Percentiles rank a stretch among this genome's conserved stretches.
Conservation (phyloP, 257 asterid species). For the Przewalskia tangutica region DNA sequence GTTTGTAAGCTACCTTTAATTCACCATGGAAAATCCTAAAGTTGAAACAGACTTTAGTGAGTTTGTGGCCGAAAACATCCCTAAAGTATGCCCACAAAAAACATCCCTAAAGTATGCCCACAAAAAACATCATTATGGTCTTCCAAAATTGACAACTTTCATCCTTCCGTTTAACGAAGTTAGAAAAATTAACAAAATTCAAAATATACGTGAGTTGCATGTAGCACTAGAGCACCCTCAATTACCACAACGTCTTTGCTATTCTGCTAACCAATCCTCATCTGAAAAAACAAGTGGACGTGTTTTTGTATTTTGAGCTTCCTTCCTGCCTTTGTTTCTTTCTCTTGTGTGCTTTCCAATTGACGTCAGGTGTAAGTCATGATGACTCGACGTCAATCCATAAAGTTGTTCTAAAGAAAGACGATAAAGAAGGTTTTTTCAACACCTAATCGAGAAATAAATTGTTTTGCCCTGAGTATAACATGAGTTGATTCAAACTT, state of each 20-base stretch:
- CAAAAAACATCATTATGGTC: not conserved
- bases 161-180: not conserved
- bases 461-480: not conserved
- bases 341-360: not conserved
- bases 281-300: not conserved
- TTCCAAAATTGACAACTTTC: not conserved
- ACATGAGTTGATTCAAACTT: not conserved
- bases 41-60: not conserved
- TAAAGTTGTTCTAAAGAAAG: not conserved
- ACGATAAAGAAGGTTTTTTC: not conserved
- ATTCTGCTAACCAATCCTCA: not conserved
- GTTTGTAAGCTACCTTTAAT: not conserved
- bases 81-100: not conserved
- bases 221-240: not conserved
- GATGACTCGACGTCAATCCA: not conserved
- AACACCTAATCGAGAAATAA: not conserved
- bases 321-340: not conserved
- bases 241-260: not conserved
- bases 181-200: not conserved
- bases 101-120: not conserved
- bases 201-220: not conserved
- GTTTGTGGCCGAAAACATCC: not conserved
- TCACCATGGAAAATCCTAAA: not conserved
- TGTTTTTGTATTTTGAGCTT: not conserved
- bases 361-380: not conserved